Conservation (phyloP, 352 stramenopile species). For the Pythium rhizo-oryzae region DNA sequence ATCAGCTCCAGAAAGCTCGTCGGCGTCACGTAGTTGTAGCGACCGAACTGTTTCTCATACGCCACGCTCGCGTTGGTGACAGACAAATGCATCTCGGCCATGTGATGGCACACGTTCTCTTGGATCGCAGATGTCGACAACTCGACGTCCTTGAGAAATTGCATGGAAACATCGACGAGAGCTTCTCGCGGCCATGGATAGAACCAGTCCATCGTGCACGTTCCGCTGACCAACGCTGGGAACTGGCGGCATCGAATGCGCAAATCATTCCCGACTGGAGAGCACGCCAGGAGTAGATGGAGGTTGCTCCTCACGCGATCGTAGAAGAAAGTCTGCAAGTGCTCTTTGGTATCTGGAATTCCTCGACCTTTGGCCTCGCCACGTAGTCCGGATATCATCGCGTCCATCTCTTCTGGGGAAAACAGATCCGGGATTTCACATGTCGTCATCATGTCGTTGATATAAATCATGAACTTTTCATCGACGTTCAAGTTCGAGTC, state of each 20-base stretch:
- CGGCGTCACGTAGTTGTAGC: constrained; percentile 93
- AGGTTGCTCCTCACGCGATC: constrained; percentile 87
- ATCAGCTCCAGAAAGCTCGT: constrained; percentile 94
- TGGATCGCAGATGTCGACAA: constrained; percentile 69
- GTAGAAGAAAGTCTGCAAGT: constrained; percentile 90
- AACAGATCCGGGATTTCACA: constrained; percentile 87
- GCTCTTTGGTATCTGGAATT: constrained; percentile 90
- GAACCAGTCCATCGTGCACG: constrained; percentile 90
- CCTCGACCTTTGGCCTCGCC: constrained; percentile 84
- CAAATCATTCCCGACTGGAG: constrained; percentile 75
- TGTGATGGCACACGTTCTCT: constrained; percentile 93
- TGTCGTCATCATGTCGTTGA: constrained; percentile 86
- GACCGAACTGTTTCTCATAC: constrained; percentile 74
- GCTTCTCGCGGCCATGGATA: constrained; percentile 91
- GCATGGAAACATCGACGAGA: constrained; percentile 83
- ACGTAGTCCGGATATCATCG: constrained; percentile 73
- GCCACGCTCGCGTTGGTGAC: constrained; percentile 77
- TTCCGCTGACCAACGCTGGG: constrained; percentile 65
- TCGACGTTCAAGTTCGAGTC: constrained; percentile 85
- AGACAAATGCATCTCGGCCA: constrained; percentile 91
- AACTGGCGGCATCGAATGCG: constrained; percentile 83
- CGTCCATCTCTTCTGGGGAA: constrained; percentile 87
- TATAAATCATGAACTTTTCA: constrained; percentile 83
- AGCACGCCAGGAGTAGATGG: constrained; percentile 88
- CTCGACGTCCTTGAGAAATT: constrained; percentile 82